These are phyloP conservation scores for Pichia rugopelliculosa DNA, from an alignment of 805 yeast species.

Conservation along the genomic window DNA sequence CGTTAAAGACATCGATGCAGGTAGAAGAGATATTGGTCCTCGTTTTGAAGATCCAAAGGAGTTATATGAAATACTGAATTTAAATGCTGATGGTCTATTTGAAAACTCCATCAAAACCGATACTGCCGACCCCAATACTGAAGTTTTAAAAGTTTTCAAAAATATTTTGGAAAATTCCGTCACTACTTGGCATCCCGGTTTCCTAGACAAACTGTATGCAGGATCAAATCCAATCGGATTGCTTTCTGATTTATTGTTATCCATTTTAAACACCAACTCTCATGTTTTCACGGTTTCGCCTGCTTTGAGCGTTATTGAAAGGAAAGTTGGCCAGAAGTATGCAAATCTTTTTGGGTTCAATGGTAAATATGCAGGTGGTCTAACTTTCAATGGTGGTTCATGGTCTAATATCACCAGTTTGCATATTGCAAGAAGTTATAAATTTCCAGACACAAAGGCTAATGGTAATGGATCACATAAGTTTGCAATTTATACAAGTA, in stretches of 20 bases:
- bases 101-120: slow-evolving; percentile 15
- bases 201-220: slow-evolving; percentile 76
- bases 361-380: slow-evolving; percentile 59
- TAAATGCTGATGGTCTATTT: slow-evolving; percentile 25
- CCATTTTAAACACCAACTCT: slow-evolving; percentile 71
- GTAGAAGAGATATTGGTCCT: slow-evolving; percentile 43
- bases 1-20: slow-evolving; percentile 38
- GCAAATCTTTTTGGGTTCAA: slow-evolving; percentile 58
- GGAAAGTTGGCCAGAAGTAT: slow-evolving; percentile 56
- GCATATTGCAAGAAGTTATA: slow-evolving; percentile 64
- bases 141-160: slow-evolving; percentile 45
- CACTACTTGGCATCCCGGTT: slow-evolving; percentile 84
- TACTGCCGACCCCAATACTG: slow-evolving; percentile 22
- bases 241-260: slow-evolving; percentile 59
- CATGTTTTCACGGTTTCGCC: slow-evolving; percentile 86
- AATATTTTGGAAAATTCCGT: slow-evolving; percentile 58
- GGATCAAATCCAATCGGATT: slow-evolving; percentile 83
- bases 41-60: slow-evolving; percentile 41
- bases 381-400: slow-evolving; percentile 83
- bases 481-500: slow-evolving; percentile 65
- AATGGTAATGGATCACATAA: slow-evolving; percentile 45
- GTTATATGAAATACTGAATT: slow-evolving; percentile 31
- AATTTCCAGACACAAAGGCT: slow-evolving; percentile 62
- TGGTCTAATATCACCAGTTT: slow-evolving; percentile 77
- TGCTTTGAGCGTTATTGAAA: slow-evolving; percentile 67